These are phyloP conservation scores for Saposhnikovia divaricata DNA, from an alignment of 129 eudicot species.

Conservation along the genomic window DNA sequence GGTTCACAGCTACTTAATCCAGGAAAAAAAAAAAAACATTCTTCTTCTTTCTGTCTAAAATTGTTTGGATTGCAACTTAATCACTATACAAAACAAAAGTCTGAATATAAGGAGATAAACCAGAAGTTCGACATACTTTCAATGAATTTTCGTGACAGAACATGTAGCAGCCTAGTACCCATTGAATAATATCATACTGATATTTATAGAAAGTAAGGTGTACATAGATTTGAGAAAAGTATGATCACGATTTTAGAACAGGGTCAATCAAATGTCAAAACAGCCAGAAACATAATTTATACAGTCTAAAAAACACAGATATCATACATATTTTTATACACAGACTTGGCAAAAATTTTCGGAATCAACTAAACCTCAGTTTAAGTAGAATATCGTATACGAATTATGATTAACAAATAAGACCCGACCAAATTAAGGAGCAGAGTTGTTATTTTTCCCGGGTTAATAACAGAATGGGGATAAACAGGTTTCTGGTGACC, in stretches of 20 bases:
- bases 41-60: not conserved
- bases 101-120: not conserved
- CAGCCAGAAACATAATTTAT: not conserved
- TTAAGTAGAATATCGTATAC: not conserved
- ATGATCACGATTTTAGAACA: not conserved
- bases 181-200: not conserved
- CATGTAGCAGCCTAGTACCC: no score
- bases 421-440: not conserved
- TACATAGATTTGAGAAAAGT: not conserved
- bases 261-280: not conserved
- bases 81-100: not conserved
- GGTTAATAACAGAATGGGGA: slow-evolving; percentile 9
- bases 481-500: slow-evolving; percentile 21
- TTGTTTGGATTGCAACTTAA: not conserved
- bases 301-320: not conserved
- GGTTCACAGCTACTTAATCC: not conserved
- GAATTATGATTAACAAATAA: not conserved
- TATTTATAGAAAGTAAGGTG: not conserved
- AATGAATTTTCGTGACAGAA: no score
- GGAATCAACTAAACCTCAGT: not conserved
- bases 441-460: slow-evolving; percentile 2
- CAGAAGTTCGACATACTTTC: not conserved
- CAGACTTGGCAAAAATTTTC: not conserved
- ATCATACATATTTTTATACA: no score
- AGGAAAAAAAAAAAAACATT: not conserved